Percentiles rank a stretch among this genome's conserved stretches.
Conservation (phyloP, 257 asterid species). For the Verbena officinalis region DNA sequence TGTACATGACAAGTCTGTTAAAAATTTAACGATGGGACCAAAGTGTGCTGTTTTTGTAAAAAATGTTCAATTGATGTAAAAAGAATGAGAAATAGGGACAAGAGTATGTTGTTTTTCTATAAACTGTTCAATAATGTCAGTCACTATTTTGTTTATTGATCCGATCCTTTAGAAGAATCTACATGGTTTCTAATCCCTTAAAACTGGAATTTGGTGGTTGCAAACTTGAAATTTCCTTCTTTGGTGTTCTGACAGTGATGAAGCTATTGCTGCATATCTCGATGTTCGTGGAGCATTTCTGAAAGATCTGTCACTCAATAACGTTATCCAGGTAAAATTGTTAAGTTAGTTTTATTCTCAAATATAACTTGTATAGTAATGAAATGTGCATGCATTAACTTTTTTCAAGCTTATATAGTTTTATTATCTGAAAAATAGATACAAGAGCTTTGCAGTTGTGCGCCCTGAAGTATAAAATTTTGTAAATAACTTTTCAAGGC, state of each 20-base stretch:
- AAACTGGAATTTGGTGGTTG: constrained; percentile 19
- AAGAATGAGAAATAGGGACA: constrained; percentile 22
- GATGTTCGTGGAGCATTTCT: constrained; percentile 71
- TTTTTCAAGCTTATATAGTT: no score
- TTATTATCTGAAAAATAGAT: not conserved
- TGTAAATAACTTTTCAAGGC: not conserved
- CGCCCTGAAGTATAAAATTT: not conserved
- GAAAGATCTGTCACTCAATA: constrained; percentile 72
- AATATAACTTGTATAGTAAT: not conserved
- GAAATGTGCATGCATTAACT: not conserved
- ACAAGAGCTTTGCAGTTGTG: not conserved
- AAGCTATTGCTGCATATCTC: constrained; percentile 92
- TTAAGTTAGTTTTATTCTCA: not conserved
- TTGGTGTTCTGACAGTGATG: constrained; percentile 61
- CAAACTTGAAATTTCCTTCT: constrained; percentile 19
- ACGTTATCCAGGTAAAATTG: constrained; percentile 54
- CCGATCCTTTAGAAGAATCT: not conserved
- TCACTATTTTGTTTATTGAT: constrained; percentile 14
- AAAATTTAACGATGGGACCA: no score
- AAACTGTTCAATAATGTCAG: not conserved
- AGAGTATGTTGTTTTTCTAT: not conserved
- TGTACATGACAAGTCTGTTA: no score
- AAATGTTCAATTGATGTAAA: not conserved
- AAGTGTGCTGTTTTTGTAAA: not conserved
- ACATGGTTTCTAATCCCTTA: constrained; percentile 11